Conservation (phyloP, 768 basidiomycete genomes). For the Auriculariales sp. region DNA sequence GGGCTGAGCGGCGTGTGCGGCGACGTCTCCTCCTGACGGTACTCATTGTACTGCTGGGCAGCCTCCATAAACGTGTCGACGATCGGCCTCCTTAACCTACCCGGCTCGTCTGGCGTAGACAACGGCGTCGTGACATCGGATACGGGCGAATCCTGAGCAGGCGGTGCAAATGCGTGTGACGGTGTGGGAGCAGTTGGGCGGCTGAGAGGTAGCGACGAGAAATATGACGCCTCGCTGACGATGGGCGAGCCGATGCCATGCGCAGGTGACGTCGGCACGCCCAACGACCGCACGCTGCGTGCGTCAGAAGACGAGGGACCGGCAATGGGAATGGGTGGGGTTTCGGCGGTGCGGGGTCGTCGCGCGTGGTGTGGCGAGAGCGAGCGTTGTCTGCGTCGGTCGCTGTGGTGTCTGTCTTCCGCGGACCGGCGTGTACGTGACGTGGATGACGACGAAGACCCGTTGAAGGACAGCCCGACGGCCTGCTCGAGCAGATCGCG, state of each 20-base stretch:
- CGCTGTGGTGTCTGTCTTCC: too few species aligned
- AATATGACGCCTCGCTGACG: neutral
- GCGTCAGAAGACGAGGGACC: too few species aligned
- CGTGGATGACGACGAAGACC: slow-evolving; percentile 11
- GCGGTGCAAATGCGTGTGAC: neutral
- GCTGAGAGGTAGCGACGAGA: neutral
- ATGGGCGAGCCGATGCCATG: neutral
- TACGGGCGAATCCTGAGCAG: too few species aligned
- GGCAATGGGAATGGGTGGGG: too few species aligned
- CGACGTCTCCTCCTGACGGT: neutral
- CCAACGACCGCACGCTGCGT: neutral
- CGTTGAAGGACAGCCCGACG: slow-evolving; percentile 37
- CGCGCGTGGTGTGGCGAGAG: neutral
- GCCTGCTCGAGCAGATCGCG: slow-evolving; percentile 63
- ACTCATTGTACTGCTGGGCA: neutral
- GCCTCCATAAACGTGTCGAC: too few species aligned
- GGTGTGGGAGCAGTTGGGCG: neutral
- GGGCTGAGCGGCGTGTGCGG: neutral
- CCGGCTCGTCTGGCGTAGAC: neutral
- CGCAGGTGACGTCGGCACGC: neutral
- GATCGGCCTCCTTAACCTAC: too few species aligned
- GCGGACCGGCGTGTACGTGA: too few species aligned
- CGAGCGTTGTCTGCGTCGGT: too few species aligned
- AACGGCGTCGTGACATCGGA: neutral
- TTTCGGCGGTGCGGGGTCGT: neutral